Base-by-base conservation (phyloP, 192 early-diverging fungal species). In the Entomortierella beljakovae region DNA sequence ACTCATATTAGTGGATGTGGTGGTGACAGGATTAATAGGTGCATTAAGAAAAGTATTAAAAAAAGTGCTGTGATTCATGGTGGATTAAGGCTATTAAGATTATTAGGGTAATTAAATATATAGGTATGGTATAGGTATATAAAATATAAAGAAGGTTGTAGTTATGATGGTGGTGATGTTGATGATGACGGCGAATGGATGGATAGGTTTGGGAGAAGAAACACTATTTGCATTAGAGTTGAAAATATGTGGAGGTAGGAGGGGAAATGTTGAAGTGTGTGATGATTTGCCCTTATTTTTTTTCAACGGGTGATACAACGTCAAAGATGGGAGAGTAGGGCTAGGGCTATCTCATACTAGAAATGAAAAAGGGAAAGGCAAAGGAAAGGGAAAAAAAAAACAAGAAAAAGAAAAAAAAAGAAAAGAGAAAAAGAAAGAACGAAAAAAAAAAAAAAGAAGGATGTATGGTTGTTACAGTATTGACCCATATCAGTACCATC, bases 361-460 rank as follows among this genome's bases (percentile, higher is more conserved):
- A 56, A 28, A 38, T 23, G 34, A 63, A 37, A 15, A 22, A 37
- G 0, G 18, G n/a, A n/a, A n/a, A n/a, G n/a, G n/a, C n/a, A 51
- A n/a, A 1, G 61, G 43, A 55, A 68, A 4, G 65, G 55, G 9
- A n/a, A 16, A 29, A 11, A 20, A 15, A 43, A 49, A 22, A 37
- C 38, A 57, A 22, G 53, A 8, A 34, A 50, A 56, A 23, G 20
- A n/a, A 31, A 52, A 29, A 20, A 53, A 32, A 60, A 22, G 38
- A 15, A 25, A 31, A 48, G 33, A 59, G 33, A 38, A 57, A 69
- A 55, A 53, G 49, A 28, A 26, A 35, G 29, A 61, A 28, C 43
- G 26, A 64, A 32, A 61, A 32, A 31, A 49, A 49, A 32, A 61
- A 49, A 49, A 50, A 49, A 18, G 6, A 25, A 23, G 38, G 25